Conservation (phyloP, 192 early-diverging fungal genomes). For the Umbelopsis sp. region DNA sequence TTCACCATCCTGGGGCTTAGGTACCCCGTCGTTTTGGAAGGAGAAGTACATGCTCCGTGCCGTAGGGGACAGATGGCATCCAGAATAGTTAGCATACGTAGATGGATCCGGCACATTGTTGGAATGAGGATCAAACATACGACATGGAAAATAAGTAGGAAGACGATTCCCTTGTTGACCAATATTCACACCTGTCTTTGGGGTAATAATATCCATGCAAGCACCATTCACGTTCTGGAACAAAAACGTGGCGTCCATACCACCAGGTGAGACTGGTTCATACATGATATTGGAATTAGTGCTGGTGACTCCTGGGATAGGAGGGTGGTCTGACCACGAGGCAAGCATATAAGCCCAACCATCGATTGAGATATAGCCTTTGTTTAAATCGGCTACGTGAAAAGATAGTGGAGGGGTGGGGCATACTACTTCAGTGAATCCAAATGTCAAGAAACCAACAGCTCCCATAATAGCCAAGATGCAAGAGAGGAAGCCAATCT, state of each 20-base stretch:
- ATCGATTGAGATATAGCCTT: constrained; percentile 56
- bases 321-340: constrained; percentile 24
- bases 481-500: constrained; percentile 83
- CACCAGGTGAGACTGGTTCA: constrained; percentile 57
- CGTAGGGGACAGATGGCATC: constrained; percentile 32
- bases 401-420: constrained; percentile 39
- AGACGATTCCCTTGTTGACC: constrained; percentile 16
- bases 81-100: constrained; percentile 29
- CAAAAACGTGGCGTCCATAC: constrained; percentile 73
- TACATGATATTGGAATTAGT: constrained; percentile 47
- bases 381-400: constrained; percentile 36
- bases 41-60: constrained; percentile 6
- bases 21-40: constrained; percentile 21
- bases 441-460: constrained; percentile 89
- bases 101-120: constrained; percentile 19
- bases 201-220: constrained; percentile 55
- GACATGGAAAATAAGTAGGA: constrained; percentile 39
- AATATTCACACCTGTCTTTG: constrained; percentile 15
- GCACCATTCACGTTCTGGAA: constrained; percentile 72
- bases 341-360: constrained; percentile 69
- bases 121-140: constrained; percentile 25
- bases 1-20: constrained; percentile 11
- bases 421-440: constrained; percentile 70
- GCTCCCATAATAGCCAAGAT: constrained; percentile 71
- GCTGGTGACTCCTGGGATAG: constrained; percentile 28